Conservation (phyloP, 108 stramenopile species). For the Chaetoceros tenuissimus region DNA sequence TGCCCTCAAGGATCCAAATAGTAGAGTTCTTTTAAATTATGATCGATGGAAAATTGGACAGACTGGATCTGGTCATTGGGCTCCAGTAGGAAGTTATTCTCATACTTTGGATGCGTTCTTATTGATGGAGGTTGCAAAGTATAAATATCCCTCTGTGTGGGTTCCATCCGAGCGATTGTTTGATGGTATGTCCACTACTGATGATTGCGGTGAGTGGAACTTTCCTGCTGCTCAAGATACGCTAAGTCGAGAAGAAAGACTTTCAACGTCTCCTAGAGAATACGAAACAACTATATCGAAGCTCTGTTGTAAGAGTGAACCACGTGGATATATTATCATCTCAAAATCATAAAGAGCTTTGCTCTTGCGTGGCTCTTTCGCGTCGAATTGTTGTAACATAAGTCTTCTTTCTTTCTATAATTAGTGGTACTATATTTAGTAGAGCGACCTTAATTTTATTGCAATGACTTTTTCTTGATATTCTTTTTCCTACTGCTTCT, state of each 20-base stretch:
- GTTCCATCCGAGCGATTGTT: slow-evolving; percentile 56
- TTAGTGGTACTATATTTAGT: background rate
- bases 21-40: slow-evolving; percentile 67
- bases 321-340: slow-evolving; percentile 51
- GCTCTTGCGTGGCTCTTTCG: background rate
- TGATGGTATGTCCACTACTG: slow-evolving; percentile 54
- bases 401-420: background rate
- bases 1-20: slow-evolving; percentile 37
- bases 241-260: slow-evolving; percentile 2
- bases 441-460: background rate
- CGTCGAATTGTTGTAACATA: background rate
- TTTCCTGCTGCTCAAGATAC: slow-evolving; percentile 24
- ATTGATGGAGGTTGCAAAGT: slow-evolving; percentile 94
- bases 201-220: slow-evolving; percentile 51
- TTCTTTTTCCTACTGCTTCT: background rate
- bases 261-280: background rate
- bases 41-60: slow-evolving; percentile 49
- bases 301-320: slow-evolving; percentile 34
- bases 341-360: background rate
- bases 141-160: slow-evolving; percentile 97
- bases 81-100: slow-evolving; percentile 84
- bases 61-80: slow-evolving; percentile 94
- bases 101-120: slow-evolving; percentile 65
- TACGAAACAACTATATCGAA: background rate
- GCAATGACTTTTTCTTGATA: background rate